Evolutionary conservation across 495 filamentous ascomycete species (phyloP), one percentile per base, ranked within the genome.

Genomic region (Xylaria intraflava): DNA sequence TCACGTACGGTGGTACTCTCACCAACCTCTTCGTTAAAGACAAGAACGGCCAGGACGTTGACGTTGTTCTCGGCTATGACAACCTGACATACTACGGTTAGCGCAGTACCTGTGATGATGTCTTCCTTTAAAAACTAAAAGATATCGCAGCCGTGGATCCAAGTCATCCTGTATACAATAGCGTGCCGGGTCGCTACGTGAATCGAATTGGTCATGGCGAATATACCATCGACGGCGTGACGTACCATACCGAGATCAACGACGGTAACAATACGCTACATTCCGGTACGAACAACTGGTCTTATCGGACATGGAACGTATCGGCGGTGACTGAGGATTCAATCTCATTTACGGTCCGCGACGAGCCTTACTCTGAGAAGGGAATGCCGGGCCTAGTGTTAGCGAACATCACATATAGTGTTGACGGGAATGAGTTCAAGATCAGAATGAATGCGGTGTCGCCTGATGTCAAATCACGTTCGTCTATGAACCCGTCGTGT

Each of bases 281-380:
- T 67, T 78, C 77, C 49, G 80, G 80, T 8, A 72, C 71, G 23
- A 81, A 83, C 63, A 81, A 81, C 55, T 83, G 80, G 80, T 79
- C 76, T 20, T 81, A 66, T 58, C 71, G 77, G 22, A 62, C 65
- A 22, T 80, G 74, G 67, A 75, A 79, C 45, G 76, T 78, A 44
- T 73, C 68, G 31, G 82, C 82, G 3, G 70, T 83, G 12, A 66
- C 76, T 67, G 33, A 73, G 69, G 71, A 82, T 69, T 85, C 83
- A 12, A 86, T 95, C 67, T 93, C 89, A 30, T 95, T 95, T 70
- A 79, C 78, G 39, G 74, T 94, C 56, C 68, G 80, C 16, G 89
- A 95, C 65, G 68, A 69, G 36, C 70, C 66, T 58, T 76, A 83
- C 64, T 87, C 80, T 19, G 82, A 80, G 4, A 67, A 82, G 61